These are phyloP conservation scores for Musa balbisiana DNA, from an alignment of 202 grass and related monocot species.

Conservation along the genomic window DNA sequence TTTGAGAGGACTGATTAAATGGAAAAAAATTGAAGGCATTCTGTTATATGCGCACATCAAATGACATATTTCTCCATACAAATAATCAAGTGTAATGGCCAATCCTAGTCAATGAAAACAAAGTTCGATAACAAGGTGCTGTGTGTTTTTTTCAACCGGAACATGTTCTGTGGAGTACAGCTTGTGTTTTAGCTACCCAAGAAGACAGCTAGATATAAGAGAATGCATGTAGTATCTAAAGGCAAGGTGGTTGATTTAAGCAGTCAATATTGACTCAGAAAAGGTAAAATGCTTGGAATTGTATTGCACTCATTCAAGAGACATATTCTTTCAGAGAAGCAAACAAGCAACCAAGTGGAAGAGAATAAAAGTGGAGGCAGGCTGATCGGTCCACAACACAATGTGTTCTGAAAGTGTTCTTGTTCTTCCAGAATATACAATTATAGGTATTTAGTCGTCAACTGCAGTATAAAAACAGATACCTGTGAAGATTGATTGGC, in stretches of 20 bases:
- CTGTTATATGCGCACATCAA: too few relatives aligned
- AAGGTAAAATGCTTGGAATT: background rate
- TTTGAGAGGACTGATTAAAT: background rate
- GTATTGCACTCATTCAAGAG: background rate
- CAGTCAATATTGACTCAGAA: constrained; percentile 12
- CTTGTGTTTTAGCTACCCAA: background rate
- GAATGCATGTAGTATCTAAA: background rate
- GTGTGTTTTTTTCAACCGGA: background rate
- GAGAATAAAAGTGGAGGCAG: background rate
- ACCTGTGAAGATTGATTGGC: background rate
- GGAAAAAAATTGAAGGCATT: background rate
- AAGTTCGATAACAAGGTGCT: background rate
- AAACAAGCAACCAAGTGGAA: background rate
- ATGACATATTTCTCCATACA: background rate
- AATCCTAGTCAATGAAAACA: background rate
- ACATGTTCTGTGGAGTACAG: background rate
- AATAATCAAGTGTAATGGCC: background rate
- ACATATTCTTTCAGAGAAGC: constrained; percentile 5
- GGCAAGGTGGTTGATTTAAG: constrained; percentile 7
- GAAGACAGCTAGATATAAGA: background rate
- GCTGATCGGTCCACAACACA: background rate
- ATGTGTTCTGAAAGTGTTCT: background rate
- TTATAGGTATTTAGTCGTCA: background rate
- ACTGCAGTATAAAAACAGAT: background rate
- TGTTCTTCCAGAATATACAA: background rate